Percentiles rank a stretch among this genome's conserved stretches.
Evolutionary conservation across 805 yeast genomes (phyloP).

Genomic region (Starmerella apicola): DNA sequence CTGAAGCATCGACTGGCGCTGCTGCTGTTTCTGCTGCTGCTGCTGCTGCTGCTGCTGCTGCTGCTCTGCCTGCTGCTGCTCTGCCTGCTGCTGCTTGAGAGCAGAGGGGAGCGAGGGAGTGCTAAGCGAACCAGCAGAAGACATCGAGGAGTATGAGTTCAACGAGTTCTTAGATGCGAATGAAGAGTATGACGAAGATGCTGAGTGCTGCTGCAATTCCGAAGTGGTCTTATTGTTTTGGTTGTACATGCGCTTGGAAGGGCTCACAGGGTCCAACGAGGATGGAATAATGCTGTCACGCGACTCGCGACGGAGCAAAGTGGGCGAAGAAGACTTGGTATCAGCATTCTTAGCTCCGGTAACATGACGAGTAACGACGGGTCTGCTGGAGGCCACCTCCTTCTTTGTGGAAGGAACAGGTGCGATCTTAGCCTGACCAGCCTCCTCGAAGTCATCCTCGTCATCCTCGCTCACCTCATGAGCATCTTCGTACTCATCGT

Average conservation of each 20-base stretch:
- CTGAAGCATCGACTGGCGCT: no score
- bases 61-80: no score
- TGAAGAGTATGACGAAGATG: slow-evolving; percentile 16
- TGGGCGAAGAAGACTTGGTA: neutral
- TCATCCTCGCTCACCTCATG: neutral
- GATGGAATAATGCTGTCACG: neutral
- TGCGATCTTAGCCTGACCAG: no score
- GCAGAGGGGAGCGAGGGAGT: slow-evolving; percentile 6
- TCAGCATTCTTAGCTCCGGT: neutral
- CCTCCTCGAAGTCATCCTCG: neutral
- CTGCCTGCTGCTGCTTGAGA: neutral
- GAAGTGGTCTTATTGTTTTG: slow-evolving; percentile 12
- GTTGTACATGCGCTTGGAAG: slow-evolving; percentile 8
- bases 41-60: no score
- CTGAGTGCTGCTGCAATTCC: slow-evolving; percentile 9
- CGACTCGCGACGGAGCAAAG: slow-evolving; percentile 1
- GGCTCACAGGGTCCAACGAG: slow-evolving; percentile 1
- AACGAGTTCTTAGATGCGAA: slow-evolving; percentile 11
- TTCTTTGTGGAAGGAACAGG: no score
- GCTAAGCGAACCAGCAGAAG: slow-evolving; percentile 12
- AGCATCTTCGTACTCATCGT: neutral
- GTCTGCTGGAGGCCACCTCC: no score
- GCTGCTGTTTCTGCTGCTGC: no score
- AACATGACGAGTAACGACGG: no score
- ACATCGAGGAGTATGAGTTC: slow-evolving; percentile 9